Evolutionary conservation across 768 basidiomycete genomes (phyloP).

Genomic region (Leucosporidium creatinivorum): DNA sequence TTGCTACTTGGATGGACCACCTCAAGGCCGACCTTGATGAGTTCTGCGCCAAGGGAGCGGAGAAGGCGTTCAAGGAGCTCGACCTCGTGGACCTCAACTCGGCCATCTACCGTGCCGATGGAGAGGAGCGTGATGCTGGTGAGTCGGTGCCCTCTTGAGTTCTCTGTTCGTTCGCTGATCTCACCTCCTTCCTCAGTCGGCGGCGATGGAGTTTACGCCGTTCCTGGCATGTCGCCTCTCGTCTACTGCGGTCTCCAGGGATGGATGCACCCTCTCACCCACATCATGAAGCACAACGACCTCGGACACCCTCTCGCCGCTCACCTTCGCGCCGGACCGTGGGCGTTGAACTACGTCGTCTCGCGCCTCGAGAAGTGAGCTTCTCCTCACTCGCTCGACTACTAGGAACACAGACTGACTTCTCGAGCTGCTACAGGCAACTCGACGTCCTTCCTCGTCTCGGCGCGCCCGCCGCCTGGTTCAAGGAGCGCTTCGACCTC

Average conservation of each 20-base stretch:
- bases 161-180: neutral
- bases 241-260: constrained; percentile 93
- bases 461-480: constrained; percentile 66
- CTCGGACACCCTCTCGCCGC: constrained; percentile 84
- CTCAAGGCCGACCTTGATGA: constrained; percentile 63
- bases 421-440: constrained; percentile 46
- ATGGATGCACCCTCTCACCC: constrained; percentile 84
- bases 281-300: constrained; percentile 83
- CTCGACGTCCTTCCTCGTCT: constrained; percentile 60
- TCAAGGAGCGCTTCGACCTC: constrained; percentile 76
- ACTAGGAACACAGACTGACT: constrained; percentile 48
- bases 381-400: neutral
- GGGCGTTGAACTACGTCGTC: constrained; percentile 86
- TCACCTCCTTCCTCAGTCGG: constrained; percentile 44
- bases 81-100: constrained; percentile 83
- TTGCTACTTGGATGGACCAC: constrained; percentile 73
- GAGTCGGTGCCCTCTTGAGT: constrained; percentile 5
- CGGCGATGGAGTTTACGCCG: constrained; percentile 69
- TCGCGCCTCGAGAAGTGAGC: constrained; percentile 63
- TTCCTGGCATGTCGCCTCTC: constrained; percentile 66
- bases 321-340: constrained; percentile 76
- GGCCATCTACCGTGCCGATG: constrained; percentile 74
- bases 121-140: constrained; percentile 79
- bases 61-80: constrained; percentile 64
- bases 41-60: constrained; percentile 63